A percentile compares a stretch with the other conserved stretches of the same genome.
Conservation (phyloP, 2,329 filamentous ascomycete species). For the Fusarium succisae region DNA sequence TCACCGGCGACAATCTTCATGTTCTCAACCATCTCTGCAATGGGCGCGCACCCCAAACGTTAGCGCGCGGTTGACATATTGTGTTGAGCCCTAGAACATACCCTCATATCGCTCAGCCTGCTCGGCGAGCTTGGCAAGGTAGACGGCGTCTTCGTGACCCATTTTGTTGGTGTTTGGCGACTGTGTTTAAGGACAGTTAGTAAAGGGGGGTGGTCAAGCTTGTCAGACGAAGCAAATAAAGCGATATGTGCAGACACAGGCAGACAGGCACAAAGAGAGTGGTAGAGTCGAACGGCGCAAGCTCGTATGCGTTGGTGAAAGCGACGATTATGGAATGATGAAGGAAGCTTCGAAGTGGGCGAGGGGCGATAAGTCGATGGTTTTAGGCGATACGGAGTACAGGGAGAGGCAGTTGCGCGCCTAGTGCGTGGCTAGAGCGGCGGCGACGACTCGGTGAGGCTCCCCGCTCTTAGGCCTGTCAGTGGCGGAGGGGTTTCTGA, state of each 20-base stretch:
- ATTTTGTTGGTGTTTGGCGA: slow-evolving; percentile 70
- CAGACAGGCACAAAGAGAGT: slow-evolving; percentile 31
- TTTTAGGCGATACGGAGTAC: slow-evolving; percentile 18
- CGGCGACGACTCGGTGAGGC: slow-evolving; percentile 44
- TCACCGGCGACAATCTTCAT: slow-evolving; percentile 99
- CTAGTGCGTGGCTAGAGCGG: slow-evolving; percentile 40
- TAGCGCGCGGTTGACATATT: slow-evolving; percentile 35
- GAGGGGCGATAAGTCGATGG: slow-evolving; percentile 27
- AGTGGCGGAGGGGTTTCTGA: slow-evolving; percentile 42
- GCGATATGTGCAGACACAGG: slow-evolving; percentile 20
- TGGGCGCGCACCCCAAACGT: slow-evolving; percentile 68
- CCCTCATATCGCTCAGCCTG: slow-evolving; percentile 99
- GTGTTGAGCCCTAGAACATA: slow-evolving; percentile 53
- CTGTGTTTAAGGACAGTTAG: slow-evolving; percentile 38
- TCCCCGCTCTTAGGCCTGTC: slow-evolving; percentile 43
- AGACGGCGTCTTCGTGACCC: slow-evolving; percentile 99
- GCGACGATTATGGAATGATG: slow-evolving; percentile 16
- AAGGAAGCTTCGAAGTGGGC: slow-evolving; percentile 20
- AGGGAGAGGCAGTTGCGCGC: slow-evolving; percentile 38
- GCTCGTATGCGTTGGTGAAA: slow-evolving; percentile 14
- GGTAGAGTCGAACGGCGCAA: slow-evolving; percentile 22
- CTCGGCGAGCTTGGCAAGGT: slow-evolving; percentile 99
- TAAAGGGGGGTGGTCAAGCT: slow-evolving; percentile 33
- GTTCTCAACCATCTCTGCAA: slow-evolving; percentile 91
- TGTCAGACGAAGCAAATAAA: slow-evolving; percentile 32